Conservation (phyloP, 257 asterid species). For the Pogostemon cablin region DNA sequence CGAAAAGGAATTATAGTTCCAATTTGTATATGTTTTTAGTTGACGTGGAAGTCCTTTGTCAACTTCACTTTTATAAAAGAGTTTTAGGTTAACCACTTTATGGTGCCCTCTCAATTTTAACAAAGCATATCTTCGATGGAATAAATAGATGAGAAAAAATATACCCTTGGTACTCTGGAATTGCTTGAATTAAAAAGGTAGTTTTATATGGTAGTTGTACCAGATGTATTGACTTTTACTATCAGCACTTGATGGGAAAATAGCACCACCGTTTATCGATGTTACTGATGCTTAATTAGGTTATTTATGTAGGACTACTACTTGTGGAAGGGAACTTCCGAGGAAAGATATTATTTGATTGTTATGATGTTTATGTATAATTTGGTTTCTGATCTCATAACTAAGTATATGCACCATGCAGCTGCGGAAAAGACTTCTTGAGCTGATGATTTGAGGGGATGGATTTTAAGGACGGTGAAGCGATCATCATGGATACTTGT, state of each 20-base stretch:
- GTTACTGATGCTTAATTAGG: background rate
- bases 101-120: background rate
- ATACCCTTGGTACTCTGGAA: background rate
- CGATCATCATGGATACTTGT: conserved; percentile 31
- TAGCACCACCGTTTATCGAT: background rate
- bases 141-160: background rate
- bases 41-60: background rate
- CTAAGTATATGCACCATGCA: conserved; percentile 37
- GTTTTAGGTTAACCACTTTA: background rate
- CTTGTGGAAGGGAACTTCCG: conserved; percentile 5
- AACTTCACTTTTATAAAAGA: background rate
- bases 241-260: background rate
- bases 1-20: background rate
- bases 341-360: background rate
- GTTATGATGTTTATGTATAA: background rate
- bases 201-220: background rate
- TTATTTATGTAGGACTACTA: background rate
- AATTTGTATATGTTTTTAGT: background rate
- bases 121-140: background rate
- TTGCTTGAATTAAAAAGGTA: background rate
- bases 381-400: conserved; percentile 5
- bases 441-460: conserved; percentile 32
- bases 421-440: conserved; percentile 60
- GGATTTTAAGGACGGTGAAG: conserved; percentile 28
- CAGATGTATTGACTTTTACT: background rate